Evolutionary conservation across 2,329 filamentous ascomycete genomes (phyloP).

Genomic region (Penicillium sp.): DNA sequence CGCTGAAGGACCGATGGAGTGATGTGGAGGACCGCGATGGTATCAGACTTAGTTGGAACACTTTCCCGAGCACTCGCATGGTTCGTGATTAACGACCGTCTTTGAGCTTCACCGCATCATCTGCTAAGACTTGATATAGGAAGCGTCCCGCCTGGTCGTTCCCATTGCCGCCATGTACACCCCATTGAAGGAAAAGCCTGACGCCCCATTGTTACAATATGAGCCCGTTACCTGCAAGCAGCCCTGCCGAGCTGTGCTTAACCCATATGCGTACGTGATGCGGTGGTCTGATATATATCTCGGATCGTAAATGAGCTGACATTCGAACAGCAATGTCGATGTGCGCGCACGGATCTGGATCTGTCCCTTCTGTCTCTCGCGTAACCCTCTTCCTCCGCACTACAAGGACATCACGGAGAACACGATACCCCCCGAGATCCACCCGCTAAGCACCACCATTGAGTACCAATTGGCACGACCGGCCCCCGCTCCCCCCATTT

Average conservation of each 20-base stretch:
- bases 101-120: constrained; percentile 14
- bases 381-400: constrained; percentile 64
- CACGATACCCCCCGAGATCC: constrained; percentile 64
- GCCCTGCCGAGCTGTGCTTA: constrained; percentile 91
- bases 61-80: constrained; percentile 97
- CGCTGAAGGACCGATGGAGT: constrained; percentile 91
- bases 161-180: constrained; percentile 96
- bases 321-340: constrained; percentile 57
- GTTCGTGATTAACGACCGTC: constrained; percentile 49
- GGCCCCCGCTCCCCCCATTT: constrained; percentile 64
- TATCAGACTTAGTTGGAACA: constrained; percentile 95
- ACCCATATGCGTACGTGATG: constrained; percentile 81
- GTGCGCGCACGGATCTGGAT: constrained; percentile 67
- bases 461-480: constrained; percentile 64
- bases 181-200: constrained; percentile 86
- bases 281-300: background rate
- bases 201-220: constrained; percentile 86
- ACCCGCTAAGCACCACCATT: constrained; percentile 64
- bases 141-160: constrained; percentile 90
- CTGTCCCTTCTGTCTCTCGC: constrained; percentile 66
- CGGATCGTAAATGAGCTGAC: constrained; percentile 25
- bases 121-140: constrained; percentile 54
- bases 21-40: constrained; percentile 97
- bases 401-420: constrained; percentile 69
- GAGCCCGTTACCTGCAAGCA: constrained; percentile 96